A percentile compares a stretch with the other conserved stretches of the same genome.
Evolutionary conservation across 495 filamentous ascomycete species (phyloP).

Genomic region (Aspergillus bertholletiae): DNA sequence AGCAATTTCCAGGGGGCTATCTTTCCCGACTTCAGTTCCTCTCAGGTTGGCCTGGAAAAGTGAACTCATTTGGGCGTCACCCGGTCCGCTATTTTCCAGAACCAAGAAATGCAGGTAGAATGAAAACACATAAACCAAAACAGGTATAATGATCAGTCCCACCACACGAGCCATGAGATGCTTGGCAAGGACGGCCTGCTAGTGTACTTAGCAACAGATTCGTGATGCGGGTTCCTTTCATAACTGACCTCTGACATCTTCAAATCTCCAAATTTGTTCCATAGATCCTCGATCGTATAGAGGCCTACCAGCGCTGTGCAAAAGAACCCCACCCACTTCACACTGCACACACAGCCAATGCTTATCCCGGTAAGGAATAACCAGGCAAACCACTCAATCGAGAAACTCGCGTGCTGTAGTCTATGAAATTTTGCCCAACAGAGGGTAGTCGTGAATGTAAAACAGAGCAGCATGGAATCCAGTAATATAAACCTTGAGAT

Average conservation of each 20-base stretch:
- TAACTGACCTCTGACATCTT: conserved; percentile 76
- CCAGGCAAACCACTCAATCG: conserved; percentile 87
- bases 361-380: conserved; percentile 86
- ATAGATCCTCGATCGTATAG: conserved; percentile 94
- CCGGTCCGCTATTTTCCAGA: conserved; percentile 89
- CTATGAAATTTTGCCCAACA: conserved; percentile 96
- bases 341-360: conserved; percentile 95
- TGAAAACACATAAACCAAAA: conserved; percentile 87
- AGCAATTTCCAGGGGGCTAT: conserved; percentile 89
- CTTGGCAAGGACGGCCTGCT: conserved; percentile 63
- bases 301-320: conserved; percentile 90
- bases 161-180: conserved; percentile 78
- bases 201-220: conserved; percentile 16
- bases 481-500: conserved; percentile 97
- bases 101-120: conserved; percentile 93
- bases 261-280: conserved; percentile 95
- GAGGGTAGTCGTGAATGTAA: conserved; percentile 92
- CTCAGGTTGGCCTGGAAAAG: conserved; percentile 95
- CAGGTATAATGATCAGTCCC: conserved; percentile 83
- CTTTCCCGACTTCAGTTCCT: conserved; percentile 88
- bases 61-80: conserved; percentile 98
- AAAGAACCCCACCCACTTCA: conserved; percentile 97
- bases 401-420: conserved; percentile 78
- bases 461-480: conserved; percentile 97
- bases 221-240: background rate